These are phyloP conservation scores for Kwoniella sp. DNA, from an alignment of 768 basidiomycete genomes.

Conservation along the genomic window DNA sequence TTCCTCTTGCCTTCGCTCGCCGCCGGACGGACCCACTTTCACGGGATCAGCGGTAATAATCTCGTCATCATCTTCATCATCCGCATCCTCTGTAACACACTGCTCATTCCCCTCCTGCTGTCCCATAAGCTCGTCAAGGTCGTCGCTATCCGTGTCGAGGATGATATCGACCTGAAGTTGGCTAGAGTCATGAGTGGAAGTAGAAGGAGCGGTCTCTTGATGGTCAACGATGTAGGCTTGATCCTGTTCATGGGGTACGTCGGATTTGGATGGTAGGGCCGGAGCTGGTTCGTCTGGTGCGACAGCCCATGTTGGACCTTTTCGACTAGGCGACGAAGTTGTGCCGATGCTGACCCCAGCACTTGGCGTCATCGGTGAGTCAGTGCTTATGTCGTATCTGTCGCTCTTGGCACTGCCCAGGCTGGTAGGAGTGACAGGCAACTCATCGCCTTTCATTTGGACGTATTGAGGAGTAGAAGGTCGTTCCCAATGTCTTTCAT, in stretches of 20 bases:
- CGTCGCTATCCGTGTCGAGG: background rate
- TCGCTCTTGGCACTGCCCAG: background rate
- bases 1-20: too few relatives aligned
- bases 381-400: background rate
- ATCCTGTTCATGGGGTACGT: too few relatives aligned
- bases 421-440: background rate
- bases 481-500: background rate
- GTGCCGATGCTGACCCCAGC: background rate
- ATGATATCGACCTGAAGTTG: background rate
- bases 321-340: background rate
- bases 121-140: background rate
- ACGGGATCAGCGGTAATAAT: background rate
- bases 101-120: slow-evolving; percentile 1
- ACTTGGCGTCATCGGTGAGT: background rate
- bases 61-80: background rate
- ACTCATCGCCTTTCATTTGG: background rate
- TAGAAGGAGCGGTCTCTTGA: background rate
- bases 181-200: background rate
- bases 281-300: background rate
- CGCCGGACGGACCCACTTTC: too few relatives aligned
- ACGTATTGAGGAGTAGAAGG: background rate
- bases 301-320: slow-evolving; percentile 13
- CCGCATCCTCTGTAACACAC: background rate
- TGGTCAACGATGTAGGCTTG: background rate
- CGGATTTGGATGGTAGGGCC: background rate